Evolutionary conservation across 805 yeast species (phyloP), one percentile per base, ranked within the genome.

Genomic region (Starmerella floris): DNA sequence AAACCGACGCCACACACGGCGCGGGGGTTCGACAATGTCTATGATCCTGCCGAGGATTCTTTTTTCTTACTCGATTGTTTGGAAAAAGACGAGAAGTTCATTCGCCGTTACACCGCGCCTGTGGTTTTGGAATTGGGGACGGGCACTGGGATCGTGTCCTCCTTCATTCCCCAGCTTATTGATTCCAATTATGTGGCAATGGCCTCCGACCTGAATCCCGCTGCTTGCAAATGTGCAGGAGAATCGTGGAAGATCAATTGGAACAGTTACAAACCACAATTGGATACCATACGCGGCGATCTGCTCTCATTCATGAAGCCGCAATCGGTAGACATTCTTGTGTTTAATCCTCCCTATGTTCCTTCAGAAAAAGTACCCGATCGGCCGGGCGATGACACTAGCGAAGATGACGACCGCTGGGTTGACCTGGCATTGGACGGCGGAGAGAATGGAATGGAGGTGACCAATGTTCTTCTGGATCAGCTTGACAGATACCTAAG

Each of bases 331-430:
- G 97, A 91, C 54, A 44, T 88, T 1, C 63, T 91, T 20, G 67
- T 91, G 1, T 91, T 91, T 62, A 91, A 91, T 56, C 98, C 98
- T 0, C 98, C 98, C 0, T 91, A 91, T 57, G 98, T 91, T 1
- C 98, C 98, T 0, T 83, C 88, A 1, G 85, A 77, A 45, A 35
- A 40, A 0, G 80, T 83, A 0, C 96, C 97, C 0, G 55, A 49
- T 0, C 51, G 72, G 1, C 91, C 91, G 0, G 46, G 44, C 1
- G 52, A 50, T 0, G 40, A 30, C 6, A 16, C 40, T 1, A 33
- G 20, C 3, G 67, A 66, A 3, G 72, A 68, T 9, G 76, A 73
- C 17, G 67, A 69, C 25, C 65, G 66, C 15, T 85, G 96, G 95
- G 66, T 91, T 0, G 95, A 88, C 57, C 62, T 88, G 43, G 98